Conservation (phyloP, 2,329 filamentous ascomycete species). For the Trichocomaceae sp. region DNA sequence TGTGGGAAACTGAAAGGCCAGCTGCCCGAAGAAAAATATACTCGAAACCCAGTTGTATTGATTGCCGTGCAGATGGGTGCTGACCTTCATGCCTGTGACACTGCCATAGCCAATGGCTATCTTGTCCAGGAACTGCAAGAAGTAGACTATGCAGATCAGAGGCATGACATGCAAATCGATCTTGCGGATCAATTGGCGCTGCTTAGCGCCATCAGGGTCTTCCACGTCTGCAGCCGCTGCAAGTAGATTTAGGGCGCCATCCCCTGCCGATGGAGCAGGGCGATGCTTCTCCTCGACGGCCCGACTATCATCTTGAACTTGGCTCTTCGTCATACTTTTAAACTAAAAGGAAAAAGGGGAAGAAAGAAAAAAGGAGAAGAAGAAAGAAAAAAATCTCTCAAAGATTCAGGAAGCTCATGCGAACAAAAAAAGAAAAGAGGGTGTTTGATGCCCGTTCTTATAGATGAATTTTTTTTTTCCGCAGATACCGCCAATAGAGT, state of each 20-base stretch:
- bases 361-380: no score
- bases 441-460: no score
- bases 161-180: conserved; percentile 27
- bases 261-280: neutral
- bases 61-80: conserved; percentile 34
- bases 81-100: conserved; percentile 23
- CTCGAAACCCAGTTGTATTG: conserved; percentile 41
- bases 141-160: conserved; percentile 26
- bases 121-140: conserved; percentile 26
- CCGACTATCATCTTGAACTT: neutral
- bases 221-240: neutral
- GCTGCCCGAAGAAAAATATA: conserved; percentile 20
- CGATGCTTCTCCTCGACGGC: neutral
- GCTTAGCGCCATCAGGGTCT: neutral
- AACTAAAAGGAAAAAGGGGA: no score
- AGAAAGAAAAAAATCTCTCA: no score
- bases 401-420: no score
- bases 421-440: no score
- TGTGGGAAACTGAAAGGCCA: conserved; percentile 36
- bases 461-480: no score
- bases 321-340: neutral
- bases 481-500: no score
- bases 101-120: conserved; percentile 22
- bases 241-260: neutral
- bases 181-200: conserved; percentile 16